Evolutionary conservation across 208 protist genomes (phyloP), one percentile per base, ranked within the genome.

Genomic region (Acanthamoeba sp.): DNA sequence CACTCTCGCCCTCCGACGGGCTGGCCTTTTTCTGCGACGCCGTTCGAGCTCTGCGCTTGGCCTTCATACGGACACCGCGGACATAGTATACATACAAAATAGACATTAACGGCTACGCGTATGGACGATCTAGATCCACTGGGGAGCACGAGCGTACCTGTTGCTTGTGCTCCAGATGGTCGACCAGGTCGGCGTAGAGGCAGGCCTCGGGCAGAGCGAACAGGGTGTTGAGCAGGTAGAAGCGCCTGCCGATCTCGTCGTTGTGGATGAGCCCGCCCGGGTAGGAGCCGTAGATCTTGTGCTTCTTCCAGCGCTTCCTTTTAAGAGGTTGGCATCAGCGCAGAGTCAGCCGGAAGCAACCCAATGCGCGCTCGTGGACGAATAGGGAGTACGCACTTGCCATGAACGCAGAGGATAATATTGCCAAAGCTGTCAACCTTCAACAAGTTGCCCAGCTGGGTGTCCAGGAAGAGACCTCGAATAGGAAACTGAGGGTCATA

Each of bases 141-240:
- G 2, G 29, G 22, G 27, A 29, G 57, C 16, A 20, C 16, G 57
- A 2, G 57, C 14, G 7, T 40, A 20, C 32, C 50, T 69, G 52
- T n/a, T 36, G 27, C 3, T 50, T 10, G 18, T 57, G 52, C 14
- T 96, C 95, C 27, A 96, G 52, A 59, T 94, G 73, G 29, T 95
- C 66, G n/a, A 96, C 93, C 12, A 96, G 42, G 80, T 96, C 94
- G 36, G 59, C 59, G 38, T 96, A 96, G 38, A 96, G 64, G 59
- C 95, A 96, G 24, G 95, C 95, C 84, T 96, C 95, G 32, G 95
- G 95, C 29, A 96, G 78, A 12, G 88, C 95, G 52, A 96, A 95
- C 64, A 96, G 64, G 18, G 95, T 96, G 66, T 94, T 94, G 34
- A 96, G 88, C 16, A 93, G 76, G 38, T 95, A 96, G 92, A 95